A percentile compares a stretch with the other conserved stretches of the same genome.
Conservation (phyloP, 345 rosid genomes). For the Bruguiera parviflora region DNA sequence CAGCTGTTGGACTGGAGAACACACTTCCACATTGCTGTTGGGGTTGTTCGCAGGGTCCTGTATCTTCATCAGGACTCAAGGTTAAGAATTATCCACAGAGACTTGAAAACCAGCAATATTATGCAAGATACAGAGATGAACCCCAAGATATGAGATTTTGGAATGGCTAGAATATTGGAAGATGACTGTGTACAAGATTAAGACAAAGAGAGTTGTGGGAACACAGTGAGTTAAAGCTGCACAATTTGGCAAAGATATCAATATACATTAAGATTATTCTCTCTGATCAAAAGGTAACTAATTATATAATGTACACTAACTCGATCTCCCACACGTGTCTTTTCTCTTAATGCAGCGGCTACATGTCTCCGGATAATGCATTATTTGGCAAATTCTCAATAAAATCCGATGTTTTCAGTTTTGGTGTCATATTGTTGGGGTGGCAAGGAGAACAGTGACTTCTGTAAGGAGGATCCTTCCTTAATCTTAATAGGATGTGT, state of each 20-base stretch:
- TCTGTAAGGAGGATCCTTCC: conserved; percentile 28
- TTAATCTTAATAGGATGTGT: conserved; percentile 50
- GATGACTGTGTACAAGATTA: conserved; percentile 48
- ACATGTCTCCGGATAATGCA: conserved; percentile 80
- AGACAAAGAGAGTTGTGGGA: conserved; percentile 57
- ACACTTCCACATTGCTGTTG: conserved; percentile 49
- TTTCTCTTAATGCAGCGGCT: conserved; percentile 41
- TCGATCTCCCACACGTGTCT: not conserved
- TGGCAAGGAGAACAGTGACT: conserved; percentile 38
- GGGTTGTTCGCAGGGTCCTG: conserved; percentile 62
- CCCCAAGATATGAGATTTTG: conserved; percentile 69
- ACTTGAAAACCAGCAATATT: conserved; percentile 64
- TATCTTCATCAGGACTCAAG: conserved; percentile 78
- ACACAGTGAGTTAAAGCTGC: conserved; percentile 47
- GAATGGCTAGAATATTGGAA: conserved; percentile 60
- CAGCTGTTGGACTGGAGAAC: conserved; percentile 45
- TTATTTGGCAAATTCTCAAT: conserved; percentile 56
- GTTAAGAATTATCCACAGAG: conserved; percentile 67
- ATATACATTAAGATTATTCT: not conserved
- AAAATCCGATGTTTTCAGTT: conserved; percentile 75
- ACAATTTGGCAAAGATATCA: not conserved
- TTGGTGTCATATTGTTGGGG: conserved; percentile 60
- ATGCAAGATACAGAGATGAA: conserved; percentile 46
- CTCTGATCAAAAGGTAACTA: no score
- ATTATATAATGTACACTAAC: no score